Conservation (phyloP, 352 stramenopile genomes). For the Globisporangium canariense region DNA sequence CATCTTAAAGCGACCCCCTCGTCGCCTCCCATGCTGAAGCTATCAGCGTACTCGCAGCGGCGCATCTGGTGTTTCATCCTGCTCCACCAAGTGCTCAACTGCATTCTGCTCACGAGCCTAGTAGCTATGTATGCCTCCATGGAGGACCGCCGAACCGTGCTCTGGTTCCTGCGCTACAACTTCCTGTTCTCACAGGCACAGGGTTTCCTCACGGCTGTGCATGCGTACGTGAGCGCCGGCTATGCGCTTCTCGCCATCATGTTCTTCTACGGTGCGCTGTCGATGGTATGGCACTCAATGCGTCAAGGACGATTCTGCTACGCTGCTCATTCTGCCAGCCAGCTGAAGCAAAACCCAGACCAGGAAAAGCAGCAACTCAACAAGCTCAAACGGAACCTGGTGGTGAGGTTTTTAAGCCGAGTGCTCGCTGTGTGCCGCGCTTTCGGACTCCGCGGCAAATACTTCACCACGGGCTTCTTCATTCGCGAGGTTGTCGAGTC, state of each 20-base stretch:
- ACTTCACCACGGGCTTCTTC: slow-evolving; percentile 1
- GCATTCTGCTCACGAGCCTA: not conserved
- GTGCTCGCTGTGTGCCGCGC: not conserved
- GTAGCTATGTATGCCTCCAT: not conserved
- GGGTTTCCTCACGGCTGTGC: not conserved
- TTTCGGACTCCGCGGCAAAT: not conserved
- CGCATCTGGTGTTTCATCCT: not conserved
- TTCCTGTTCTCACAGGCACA: slow-evolving; percentile 1
- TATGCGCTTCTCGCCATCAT: not conserved
- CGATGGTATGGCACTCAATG: not conserved
- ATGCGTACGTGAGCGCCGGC: not conserved
- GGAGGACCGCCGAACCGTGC: not conserved
- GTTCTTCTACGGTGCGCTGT: not conserved
- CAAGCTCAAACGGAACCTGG: not conserved
- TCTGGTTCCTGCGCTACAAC: slow-evolving; percentile 4
- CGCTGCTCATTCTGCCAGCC: not conserved
- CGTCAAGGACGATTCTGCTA: not conserved
- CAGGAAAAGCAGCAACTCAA: not conserved
- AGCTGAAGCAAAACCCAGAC: not conserved
- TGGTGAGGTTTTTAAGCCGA: not conserved
- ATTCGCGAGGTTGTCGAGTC: slow-evolving; percentile 1
- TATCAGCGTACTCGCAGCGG: not conserved
- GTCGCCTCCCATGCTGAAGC: not conserved
- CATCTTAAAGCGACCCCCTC: not conserved
- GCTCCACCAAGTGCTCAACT: slow-evolving; percentile 2